Evolutionary conservation across 768 basidiomycete species (phyloP).

Genomic region (Tricholoma furcatifolium): DNA sequence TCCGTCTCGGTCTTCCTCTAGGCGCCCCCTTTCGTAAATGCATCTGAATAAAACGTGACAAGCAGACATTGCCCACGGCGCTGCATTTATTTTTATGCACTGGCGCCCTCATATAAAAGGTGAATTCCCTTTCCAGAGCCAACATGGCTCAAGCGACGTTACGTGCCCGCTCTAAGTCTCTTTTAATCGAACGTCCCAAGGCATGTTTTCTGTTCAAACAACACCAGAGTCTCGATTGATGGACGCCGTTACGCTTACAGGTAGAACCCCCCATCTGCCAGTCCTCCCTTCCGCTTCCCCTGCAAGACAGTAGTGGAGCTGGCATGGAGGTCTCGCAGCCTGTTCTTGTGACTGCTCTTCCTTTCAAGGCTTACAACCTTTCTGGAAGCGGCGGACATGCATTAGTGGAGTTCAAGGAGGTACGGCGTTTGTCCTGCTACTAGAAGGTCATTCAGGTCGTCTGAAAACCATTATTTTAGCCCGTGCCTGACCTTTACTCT

Average conservation of each 20-base stretch:
- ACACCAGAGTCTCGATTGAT: background rate
- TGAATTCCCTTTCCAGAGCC: too few species aligned
- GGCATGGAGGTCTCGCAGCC: background rate
- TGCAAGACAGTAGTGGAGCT: too few species aligned
- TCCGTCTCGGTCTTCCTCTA: too few species aligned
- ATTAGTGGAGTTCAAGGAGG: background rate
- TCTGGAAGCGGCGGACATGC: background rate
- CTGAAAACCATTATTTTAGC: background rate
- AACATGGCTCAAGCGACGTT: background rate
- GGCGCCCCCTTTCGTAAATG: too few species aligned
- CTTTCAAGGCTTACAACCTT: background rate
- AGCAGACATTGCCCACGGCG: too few species aligned
- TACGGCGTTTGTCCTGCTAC: background rate
- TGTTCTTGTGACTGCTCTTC: background rate
- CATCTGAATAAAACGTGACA: too few species aligned
- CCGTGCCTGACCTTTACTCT: background rate
- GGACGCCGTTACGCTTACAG: background rate
- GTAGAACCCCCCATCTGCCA: background rate
- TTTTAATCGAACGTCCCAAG: background rate
- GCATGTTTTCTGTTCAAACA: background rate
- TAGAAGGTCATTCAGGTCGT: background rate
- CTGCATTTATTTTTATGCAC: too few species aligned
- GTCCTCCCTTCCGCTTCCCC: background rate
- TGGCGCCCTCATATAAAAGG: too few species aligned
- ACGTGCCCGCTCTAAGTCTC: background rate